A percentile compares a stretch with the other conserved stretches of the same genome.
These are phyloP conservation scores for Litsea cubeba DNA, from an alignment of 164 flowering plant species.

Conservation along the genomic window DNA sequence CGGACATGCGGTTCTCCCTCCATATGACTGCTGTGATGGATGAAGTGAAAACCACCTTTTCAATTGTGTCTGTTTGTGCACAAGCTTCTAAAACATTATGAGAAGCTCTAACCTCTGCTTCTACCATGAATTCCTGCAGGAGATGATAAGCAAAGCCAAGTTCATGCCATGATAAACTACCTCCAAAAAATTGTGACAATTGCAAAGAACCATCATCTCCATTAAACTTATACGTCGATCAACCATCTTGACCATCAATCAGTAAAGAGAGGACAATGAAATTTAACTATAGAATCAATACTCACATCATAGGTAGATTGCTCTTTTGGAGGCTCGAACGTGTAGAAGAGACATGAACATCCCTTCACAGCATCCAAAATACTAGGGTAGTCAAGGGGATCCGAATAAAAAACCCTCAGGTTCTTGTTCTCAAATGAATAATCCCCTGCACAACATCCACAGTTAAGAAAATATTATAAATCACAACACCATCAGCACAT, in stretches of 20 bases:
- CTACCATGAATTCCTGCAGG: constrained; percentile 61
- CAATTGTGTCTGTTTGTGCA: constrained; percentile 67
- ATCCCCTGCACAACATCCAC: constrained; percentile 12
- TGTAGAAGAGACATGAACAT: constrained; percentile 75
- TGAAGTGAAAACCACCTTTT: constrained; percentile 76
- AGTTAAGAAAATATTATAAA: no score
- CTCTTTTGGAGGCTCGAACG: constrained; percentile 64
- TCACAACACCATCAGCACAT: no score
- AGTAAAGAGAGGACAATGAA: neutral
- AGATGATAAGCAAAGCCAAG: neutral
- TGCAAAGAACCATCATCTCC: no score
- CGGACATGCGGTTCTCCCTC: constrained; percentile 34
- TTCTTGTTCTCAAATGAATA: constrained; percentile 22
- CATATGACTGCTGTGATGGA: constrained; percentile 72
- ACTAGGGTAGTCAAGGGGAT: constrained; percentile 73
- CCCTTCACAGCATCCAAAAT: constrained; percentile 58
- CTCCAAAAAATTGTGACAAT: no score
- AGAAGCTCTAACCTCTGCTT: constrained; percentile 71
- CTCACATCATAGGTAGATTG: constrained; percentile 58
- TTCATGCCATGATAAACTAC: no score
- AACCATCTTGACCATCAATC: no score
- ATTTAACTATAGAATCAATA: neutral
- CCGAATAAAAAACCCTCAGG: constrained; percentile 46
- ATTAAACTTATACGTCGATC: no score
- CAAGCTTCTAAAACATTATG: constrained; percentile 87